Evolutionary conservation across 2,329 filamentous ascomycete genomes (phyloP), one percentile per base, ranked within the genome.

Genomic region (Penicillium thymicola): DNA sequence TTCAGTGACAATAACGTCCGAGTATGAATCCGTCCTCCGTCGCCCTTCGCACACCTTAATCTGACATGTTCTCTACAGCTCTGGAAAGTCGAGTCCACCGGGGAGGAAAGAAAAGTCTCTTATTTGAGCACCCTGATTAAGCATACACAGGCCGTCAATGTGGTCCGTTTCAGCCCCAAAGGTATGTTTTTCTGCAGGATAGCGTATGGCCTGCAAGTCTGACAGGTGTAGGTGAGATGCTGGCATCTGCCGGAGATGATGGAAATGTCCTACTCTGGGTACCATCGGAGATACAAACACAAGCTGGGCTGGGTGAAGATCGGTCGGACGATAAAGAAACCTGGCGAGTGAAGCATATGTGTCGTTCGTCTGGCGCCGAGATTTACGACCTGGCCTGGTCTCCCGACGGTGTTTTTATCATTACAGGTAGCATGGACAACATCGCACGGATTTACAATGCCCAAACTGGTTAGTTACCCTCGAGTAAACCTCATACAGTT

Each of bases 361-460:
- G 92, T 75, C 86, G 94, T 60, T 96, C 92, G 44, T 90, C 89
- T 2, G 93, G 92, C 36, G 91, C 92, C 11, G 94, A 99, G 74
- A 97, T 99, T 65, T 99, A 99, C 76, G 94, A 99, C 75, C 79
- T 99, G 55, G 94, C 94, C 49, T 99, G 94, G 95, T 97, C 94
- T 47, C 95, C 95, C n/a, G 94, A 99, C 74, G 92, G 90, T 38
- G 81, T 87, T 38, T 94, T 95, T 78, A 96, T 99, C 79, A 97
- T 99, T 67, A 97, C 95, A 25, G 94, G 94, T 38, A 97, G 94
- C 77, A 97, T 99, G 92, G 94, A 99, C 78, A 99, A 99, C 73
- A 88, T 97, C 72, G 92, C 94, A 57, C 85, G 93, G 58, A 97
- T 99, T 67, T 97, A 97, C 80, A 97, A 96, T 75, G 90, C 92